Percentiles rank a stretch among this genome's conserved stretches.
Conservation (phyloP, 208 protist genomes). For the Endotrypanum monterogeii region DNA sequence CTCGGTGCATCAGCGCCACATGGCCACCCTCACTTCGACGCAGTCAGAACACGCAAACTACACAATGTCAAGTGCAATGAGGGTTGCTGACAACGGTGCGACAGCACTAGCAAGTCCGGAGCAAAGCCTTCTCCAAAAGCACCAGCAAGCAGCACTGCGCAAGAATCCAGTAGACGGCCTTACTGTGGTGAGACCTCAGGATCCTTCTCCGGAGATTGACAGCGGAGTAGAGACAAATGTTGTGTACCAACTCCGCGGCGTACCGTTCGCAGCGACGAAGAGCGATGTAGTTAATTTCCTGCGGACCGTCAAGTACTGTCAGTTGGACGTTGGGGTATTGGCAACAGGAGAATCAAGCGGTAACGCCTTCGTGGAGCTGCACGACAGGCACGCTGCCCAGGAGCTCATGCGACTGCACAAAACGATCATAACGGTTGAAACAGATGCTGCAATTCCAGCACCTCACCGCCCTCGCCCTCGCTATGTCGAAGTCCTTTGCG, state of each 20-base stretch:
- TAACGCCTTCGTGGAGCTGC: constrained; percentile 71
- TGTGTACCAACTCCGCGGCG: constrained; percentile 68
- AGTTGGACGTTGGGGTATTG: constrained; percentile 51
- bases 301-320: constrained; percentile 27
- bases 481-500: constrained; percentile 15
- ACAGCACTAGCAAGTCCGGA: not conserved
- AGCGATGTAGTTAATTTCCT: constrained; percentile 63
- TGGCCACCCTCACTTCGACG: not conserved
- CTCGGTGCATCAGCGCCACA: not conserved
- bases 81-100: not conserved
- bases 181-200: not conserved
- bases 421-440: constrained; percentile 2
- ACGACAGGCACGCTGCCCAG: not conserved
- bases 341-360: constrained; percentile 51
- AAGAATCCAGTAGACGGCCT: not conserved
- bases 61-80: not conserved
- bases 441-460: not conserved
- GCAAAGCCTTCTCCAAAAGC: not conserved
- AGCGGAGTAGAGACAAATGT: constrained; percentile 3
- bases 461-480: constrained; percentile 9
- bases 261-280: constrained; percentile 61
- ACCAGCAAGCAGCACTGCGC: constrained; percentile 1
- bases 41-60: not conserved
- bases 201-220: not conserved
- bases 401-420: constrained; percentile 4